These are phyloP conservation scores for Leishmania lainsoni DNA, from an alignment of 208 protist species.

Conservation along the genomic window DNA sequence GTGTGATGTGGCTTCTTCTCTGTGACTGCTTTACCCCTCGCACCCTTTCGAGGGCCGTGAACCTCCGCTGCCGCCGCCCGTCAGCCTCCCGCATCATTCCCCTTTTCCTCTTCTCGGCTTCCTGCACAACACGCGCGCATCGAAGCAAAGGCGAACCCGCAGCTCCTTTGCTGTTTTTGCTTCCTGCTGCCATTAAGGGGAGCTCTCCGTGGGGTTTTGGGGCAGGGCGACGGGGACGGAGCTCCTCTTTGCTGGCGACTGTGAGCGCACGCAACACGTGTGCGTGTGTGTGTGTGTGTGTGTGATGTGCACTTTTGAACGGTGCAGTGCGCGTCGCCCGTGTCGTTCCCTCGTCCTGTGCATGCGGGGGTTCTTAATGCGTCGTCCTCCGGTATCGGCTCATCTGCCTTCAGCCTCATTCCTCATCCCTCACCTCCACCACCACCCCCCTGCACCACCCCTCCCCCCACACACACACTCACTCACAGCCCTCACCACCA, in stretches of 20 bases:
- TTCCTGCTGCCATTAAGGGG: neutral
- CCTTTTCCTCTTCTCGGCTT: neutral
- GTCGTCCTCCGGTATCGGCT: too few relatives aligned
- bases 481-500: neutral
- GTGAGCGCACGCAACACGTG: too few relatives aligned
- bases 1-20: neutral
- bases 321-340: too few relatives aligned
- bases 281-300: too few relatives aligned
- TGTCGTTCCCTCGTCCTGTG: too few relatives aligned
- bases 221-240: too few relatives aligned
- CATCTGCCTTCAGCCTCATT: too few relatives aligned
- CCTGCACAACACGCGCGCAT: neutral
- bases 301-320: neutral
- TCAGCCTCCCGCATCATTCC: neutral
- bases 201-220: too few relatives aligned
- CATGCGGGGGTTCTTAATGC: too few relatives aligned
- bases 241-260: too few relatives aligned
- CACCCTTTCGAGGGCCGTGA: neutral
- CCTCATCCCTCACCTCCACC: too few relatives aligned
- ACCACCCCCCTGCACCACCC: too few relatives aligned
- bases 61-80: neutral
- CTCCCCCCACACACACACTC: neutral
- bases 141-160: neutral
- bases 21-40: neutral
- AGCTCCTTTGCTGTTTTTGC: neutral